Evolutionary conservation across 371 early-diverging fungal species (phyloP).

Genomic region (Lichtheimia ornata): DNA sequence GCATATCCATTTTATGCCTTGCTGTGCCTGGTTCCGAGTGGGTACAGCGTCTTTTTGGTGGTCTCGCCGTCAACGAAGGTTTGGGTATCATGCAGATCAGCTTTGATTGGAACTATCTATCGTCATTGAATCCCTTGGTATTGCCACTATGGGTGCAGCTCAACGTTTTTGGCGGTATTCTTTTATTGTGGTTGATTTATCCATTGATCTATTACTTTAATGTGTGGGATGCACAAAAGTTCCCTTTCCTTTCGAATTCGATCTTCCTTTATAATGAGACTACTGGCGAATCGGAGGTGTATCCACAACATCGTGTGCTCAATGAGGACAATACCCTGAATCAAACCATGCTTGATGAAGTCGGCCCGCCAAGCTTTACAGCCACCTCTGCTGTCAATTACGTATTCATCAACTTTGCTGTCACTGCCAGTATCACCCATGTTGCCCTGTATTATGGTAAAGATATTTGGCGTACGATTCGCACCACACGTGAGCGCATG

Average conservation of each 20-base stretch:
- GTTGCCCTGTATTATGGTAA: constrained; percentile 51
- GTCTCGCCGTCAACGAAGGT: constrained; percentile 47
- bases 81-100: constrained; percentile 49
- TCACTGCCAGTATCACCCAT: constrained; percentile 58
- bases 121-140: constrained; percentile 60
- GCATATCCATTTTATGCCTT: constrained; percentile 52
- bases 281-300: constrained; percentile 22
- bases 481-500: neutral
- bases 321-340: constrained; percentile 40
- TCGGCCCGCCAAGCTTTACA: constrained; percentile 39
- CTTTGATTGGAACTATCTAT: constrained; percentile 54
- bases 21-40: constrained; percentile 49
- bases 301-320: constrained; percentile 44
- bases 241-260: constrained; percentile 44
- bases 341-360: constrained; percentile 29
- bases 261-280: constrained; percentile 33
- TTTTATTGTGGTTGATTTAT: constrained; percentile 36
- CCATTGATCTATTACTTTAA: constrained; percentile 40
- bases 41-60: constrained; percentile 53
- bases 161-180: constrained; percentile 42
- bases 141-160: constrained; percentile 65
- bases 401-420: constrained; percentile 39
- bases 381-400: constrained; percentile 29
- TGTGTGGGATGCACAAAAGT: constrained; percentile 50
- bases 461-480: constrained; percentile 20